Evolutionary conservation across 345 rosid genomes (phyloP), one percentile per base, ranked within the genome.

Genomic region (Erucastrum elatum): DNA sequence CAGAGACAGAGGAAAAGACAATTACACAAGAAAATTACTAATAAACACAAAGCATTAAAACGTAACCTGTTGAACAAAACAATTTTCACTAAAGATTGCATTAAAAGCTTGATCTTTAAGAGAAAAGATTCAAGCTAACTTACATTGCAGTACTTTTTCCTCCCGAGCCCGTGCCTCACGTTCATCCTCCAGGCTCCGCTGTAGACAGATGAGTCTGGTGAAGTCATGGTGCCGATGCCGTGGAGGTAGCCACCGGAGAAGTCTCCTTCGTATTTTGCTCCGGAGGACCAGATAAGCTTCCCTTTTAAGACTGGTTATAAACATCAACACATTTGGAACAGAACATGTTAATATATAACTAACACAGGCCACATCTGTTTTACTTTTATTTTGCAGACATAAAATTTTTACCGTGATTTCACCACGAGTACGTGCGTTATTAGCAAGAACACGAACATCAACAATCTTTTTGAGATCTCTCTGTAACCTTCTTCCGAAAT

Each of bases 391-490:
- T 39, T 39, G 15, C 1, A 5, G 3, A 59, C 5, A 66, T 64
- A 11, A 41, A 74, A 4, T 17, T 46, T 12, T 82, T 41, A 91
- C 98, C 86, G 85, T 93, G 53, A 88, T 63, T 82, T 86, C 88
- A 61, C 94, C 96, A 64, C 91, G 88, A 49, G 87, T 86, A 69
- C 89, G 93, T 67, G 94, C 90, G 82, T 89, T 93, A 74, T 92
- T 90, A 59, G 96, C 89, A 74, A 85, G 90, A 84, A 90, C 95
- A 53, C 98, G 88, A 62, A 91, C 87, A 85, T 94, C 98, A 51
- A 94, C 98, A 79, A 94, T 93, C 82, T 93, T 94, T 83, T 94
- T 94, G 74, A 94, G 74, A 86, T 94, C 98, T 68, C 98, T 88
- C 74, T 94, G 98, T 88, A 94, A 86, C 86, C 98, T 90, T 86